Base-by-base conservation (phyloP, 2,329 filamentous ascomycete species). In the Fusarium robinianum region DNA sequence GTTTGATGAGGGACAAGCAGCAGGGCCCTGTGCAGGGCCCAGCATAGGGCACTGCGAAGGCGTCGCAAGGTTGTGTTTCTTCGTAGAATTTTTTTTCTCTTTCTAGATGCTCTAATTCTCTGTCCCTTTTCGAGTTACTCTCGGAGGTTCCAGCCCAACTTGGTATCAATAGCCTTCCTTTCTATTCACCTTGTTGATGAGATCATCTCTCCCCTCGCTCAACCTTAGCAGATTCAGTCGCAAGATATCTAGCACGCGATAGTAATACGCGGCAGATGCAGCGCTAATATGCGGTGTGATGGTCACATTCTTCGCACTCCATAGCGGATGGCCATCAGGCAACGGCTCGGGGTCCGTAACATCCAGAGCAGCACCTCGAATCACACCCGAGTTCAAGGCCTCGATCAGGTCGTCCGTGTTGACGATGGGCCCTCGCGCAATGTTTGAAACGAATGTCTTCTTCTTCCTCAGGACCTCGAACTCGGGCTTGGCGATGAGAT, bases 341-440 rank as follows among this genome's bases (percentile, higher is more conserved):
- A 92, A 64, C 1, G 88, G 88, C 65, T 92, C 88, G 0, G 88
- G 88, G 48, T 91, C 87, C 2, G 87, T 87, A 1, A 92, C 88
- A 62, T 91, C 88, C 26, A 92, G 67, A 2, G 87, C 87, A 0
- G 88, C 88, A 19, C 88, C 88, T 3, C 72, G 61, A 33, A 76
- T 70, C 11, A 62, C 33, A 5, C 63, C 72, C 3, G 51, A 51
- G 25, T 77, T 67, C 8, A 91, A 68, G 0, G 85, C 84, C 2
- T 72, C 71, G 12, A 89, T 76, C 36, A 92, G 63, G 2, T 80
- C 84, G 3, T 76, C 68, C 2, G 73, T 75, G 34, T 74, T 58
- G 15, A 79, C 62, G 10, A 79, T 67, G 0, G 70, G 67, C 0
- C 75, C 88, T 2, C 88, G 78, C 0, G 83, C 81, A 51, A 91